A percentile compares a stretch with the other conserved stretches of the same genome.
phyloP scores from a whole-genome alignment of 306 rosid species.

The Hippophae tibetana region DNA sequence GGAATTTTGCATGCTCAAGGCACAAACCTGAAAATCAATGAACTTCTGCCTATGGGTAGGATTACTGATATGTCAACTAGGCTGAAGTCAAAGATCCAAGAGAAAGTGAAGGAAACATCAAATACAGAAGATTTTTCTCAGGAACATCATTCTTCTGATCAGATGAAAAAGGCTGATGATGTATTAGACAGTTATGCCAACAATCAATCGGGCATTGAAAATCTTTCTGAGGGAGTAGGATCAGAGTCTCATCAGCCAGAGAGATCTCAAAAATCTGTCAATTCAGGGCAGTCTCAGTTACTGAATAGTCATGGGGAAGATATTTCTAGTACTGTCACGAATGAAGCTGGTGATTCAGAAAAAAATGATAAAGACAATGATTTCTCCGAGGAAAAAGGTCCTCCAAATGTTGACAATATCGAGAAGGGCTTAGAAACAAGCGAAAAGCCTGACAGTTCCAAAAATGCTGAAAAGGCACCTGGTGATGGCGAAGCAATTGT shows the following conservation, averaged over 20 bases:
- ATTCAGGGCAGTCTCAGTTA: conserved; percentile 29
- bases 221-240: conserved; percentile 36
- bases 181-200: conserved; percentile 31
- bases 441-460: conserved; percentile 22
- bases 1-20: conserved; percentile 58
- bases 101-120: conserved; percentile 29
- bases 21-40: conserved; percentile 44
- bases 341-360: conserved; percentile 32
- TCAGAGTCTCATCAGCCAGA: conserved; percentile 35
- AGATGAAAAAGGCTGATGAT: conserved; percentile 31
- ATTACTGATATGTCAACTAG: conserved; percentile 32
- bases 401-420: conserved; percentile 24
- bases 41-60: conserved; percentile 28
- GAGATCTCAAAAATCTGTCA: conserved; percentile 28
- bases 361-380: conserved; percentile 24
- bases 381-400: conserved; percentile 28
- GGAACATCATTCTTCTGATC: conserved; percentile 37
- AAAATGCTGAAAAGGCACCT: conserved; percentile 28
- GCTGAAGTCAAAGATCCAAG: conserved; percentile 35
- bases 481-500: conserved; percentile 27
- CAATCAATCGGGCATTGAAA: conserved; percentile 14
- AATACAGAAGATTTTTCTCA: conserved; percentile 34
- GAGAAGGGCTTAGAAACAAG: conserved; percentile 33
- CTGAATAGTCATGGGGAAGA: conserved; percentile 28
- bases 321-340: conserved; percentile 31